Base-by-base conservation (phyloP, 2,329 filamentous ascomycete species). In the Colletotrichum shisoi region DNA sequence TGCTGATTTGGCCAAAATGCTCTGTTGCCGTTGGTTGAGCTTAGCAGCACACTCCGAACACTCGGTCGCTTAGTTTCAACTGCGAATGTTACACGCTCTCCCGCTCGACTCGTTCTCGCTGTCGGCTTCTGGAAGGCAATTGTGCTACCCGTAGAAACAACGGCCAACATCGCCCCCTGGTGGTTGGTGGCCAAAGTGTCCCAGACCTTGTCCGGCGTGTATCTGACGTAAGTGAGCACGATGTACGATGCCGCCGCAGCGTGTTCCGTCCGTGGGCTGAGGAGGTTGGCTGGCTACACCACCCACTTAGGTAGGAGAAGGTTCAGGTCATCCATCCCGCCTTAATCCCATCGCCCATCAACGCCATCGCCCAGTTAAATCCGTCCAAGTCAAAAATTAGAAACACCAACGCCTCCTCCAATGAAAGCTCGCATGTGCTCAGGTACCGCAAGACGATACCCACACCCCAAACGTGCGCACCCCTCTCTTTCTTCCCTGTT, bases 41-140 rank as follows among this genome's bases (percentile, higher is more conserved):
- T 45, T 54, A 40, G 8, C 31, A 34, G 8, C 31, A 34, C 31
- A 34, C 31, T 34, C 40, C 6, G 11, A 24, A 46, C 27, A n/a
- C 24, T 61, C 51, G 12, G 17, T n/a, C 19, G 37, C 15, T 21
- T n/a, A 21, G 27, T 57, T 57, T 21, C 54, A 31, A 57, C 27
- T 19, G 24, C 4, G 21, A 45, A 4, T 45, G n/a, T 57, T 42
- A 4, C 34, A 8, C 34, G n/a, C 45, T 42, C n/a, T n/a, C 17
- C 31, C 53, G 21, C 42, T 21, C 52, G 53, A 48, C 59, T 62
- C 57, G 63, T 67, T 63, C 53, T 67, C 59, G 59, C 52, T 53
- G 48, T 63, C 60, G 46, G 44, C 58, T 42, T 57, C 17, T 44
- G 44, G 19, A 39, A 45, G 45, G 15, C 19, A 54, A 39, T 17